Conservation (phyloP, 192 early-diverging fungal genomes). For the Backusella liffmaniae region DNA sequence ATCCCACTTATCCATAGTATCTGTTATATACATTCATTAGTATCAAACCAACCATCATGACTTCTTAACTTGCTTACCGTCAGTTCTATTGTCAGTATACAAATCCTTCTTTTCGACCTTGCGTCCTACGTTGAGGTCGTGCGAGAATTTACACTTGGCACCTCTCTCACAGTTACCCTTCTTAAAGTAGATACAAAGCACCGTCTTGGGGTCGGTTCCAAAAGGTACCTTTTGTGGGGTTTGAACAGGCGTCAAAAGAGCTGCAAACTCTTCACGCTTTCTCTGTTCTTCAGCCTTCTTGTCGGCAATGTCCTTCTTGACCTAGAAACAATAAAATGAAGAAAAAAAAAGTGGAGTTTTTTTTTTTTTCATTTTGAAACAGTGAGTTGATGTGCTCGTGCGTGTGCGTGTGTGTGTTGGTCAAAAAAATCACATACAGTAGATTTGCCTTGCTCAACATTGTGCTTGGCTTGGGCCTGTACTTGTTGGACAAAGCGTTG, state of each 20-base stretch:
- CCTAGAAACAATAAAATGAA: not conserved
- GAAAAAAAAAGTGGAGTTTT: too few relatives aligned
- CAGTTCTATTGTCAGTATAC: constrained; percentile 82
- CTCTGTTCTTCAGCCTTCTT: constrained; percentile 82
- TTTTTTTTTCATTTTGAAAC: not conserved
- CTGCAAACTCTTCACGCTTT: constrained; percentile 87
- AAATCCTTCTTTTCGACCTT: constrained; percentile 91
- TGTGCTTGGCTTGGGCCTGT: constrained; percentile 71
- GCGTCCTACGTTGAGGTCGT: constrained; percentile 86
- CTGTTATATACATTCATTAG: constrained; percentile 29
- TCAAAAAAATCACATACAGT: not conserved
- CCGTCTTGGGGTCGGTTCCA: constrained; percentile 94
- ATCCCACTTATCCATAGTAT: constrained; percentile 98
- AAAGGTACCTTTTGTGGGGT: constrained; percentile 94
- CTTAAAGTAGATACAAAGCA: constrained; percentile 93
- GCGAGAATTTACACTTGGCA: constrained; percentile 95
- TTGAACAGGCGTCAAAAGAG: constrained; percentile 88
- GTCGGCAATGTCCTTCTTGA: constrained; percentile 63
- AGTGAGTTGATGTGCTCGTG: not conserved
- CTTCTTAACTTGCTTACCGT: constrained; percentile 34
- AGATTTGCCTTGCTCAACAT: not conserved
- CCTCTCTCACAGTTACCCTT: constrained; percentile 89
- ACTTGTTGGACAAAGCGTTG: constrained; percentile 89
- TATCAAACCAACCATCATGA: not conserved
- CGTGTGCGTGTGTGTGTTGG: not conserved